A percentile compares a stretch with the other conserved stretches of the same genome.
These are phyloP conservation scores for Blumeria hordei DNA, from an alignment of 2,329 filamentous ascomycete genomes.

Conservation along the genomic window DNA sequence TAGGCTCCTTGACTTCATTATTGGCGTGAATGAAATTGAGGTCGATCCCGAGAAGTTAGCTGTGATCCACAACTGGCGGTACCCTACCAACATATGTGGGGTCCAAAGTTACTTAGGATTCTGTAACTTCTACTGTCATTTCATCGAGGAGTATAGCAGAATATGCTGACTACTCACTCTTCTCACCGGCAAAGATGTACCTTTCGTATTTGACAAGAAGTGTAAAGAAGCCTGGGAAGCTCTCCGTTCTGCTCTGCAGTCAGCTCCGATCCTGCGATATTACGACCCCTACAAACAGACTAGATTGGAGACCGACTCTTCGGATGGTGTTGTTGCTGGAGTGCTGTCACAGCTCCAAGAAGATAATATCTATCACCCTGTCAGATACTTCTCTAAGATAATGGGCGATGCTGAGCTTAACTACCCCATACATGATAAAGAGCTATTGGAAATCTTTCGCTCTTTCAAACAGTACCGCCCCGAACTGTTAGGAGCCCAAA, in stretches of 20 bases:
- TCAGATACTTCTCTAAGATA: not conserved
- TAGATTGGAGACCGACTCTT: not conserved
- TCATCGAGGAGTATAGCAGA: not conserved
- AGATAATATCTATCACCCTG: not conserved
- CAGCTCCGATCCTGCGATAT: not conserved
- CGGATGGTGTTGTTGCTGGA: not conserved
- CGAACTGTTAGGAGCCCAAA: not conserved
- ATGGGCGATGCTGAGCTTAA: not conserved
- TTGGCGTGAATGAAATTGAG: not conserved
- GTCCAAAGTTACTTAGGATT: not conserved
- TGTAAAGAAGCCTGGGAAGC: not conserved
- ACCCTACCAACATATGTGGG: not conserved
- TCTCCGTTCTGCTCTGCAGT: not conserved
- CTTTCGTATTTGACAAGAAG: not conserved
- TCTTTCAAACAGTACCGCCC: not conserved
- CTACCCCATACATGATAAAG: not conserved
- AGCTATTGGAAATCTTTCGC: not conserved
- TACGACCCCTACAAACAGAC: not conserved
- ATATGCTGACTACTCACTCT: not conserved
- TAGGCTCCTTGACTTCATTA: slow-evolving; percentile 1
- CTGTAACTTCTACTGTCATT: not conserved
- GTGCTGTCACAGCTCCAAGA: not conserved
- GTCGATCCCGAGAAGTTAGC: not conserved
- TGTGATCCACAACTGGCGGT: not conserved
- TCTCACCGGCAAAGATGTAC: not conserved